Evolutionary conservation across 2,329 filamentous ascomycete species (phyloP).

Genomic region (Trichoderma simmonsii): DNA sequence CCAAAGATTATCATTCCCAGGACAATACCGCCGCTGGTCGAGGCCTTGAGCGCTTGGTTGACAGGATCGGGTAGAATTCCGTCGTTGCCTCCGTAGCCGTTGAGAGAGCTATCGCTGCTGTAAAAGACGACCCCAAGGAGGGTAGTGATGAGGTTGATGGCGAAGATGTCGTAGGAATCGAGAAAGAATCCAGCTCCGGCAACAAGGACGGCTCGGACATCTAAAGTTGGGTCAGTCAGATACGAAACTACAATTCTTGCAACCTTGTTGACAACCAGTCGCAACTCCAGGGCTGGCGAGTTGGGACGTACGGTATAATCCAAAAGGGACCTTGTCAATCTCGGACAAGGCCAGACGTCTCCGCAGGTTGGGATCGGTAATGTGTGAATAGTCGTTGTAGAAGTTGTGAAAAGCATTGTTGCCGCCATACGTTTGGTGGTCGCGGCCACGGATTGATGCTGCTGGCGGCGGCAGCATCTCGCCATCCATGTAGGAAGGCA

Average conservation of each 20-base stretch:
- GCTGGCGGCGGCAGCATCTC: conserved; percentile 44
- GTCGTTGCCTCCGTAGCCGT: conserved; percentile 51
- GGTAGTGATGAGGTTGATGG: conserved; percentile 69
- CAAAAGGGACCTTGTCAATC: conserved; percentile 75
- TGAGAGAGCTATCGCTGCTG: conserved; percentile 42
- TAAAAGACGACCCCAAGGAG: conserved; percentile 78
- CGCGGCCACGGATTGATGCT: conserved; percentile 27
- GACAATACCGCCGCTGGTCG: conserved; percentile 75
- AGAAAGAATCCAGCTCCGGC: conserved; percentile 82
- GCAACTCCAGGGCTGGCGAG: neutral
- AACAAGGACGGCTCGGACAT: conserved; percentile 70
- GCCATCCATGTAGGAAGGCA: conserved; percentile 34
- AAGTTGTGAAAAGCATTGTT: conserved; percentile 73
- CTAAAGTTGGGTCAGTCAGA: conserved; percentile 24
- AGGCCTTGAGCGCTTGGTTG: conserved; percentile 75
- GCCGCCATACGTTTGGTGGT: conserved; percentile 53
- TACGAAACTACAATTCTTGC: neutral
- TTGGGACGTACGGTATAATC: conserved; percentile 57
- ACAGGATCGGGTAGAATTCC: conserved; percentile 60
- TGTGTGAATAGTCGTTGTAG: conserved; percentile 64
- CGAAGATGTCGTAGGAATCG: conserved; percentile 79
- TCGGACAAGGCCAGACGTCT: conserved; percentile 73
- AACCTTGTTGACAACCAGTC: neutral
- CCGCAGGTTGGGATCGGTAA: conserved; percentile 71
- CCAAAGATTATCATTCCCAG: conserved; percentile 76